Conservation (phyloP, 1,139 yeast genomes). For the Sugiyamaella neomexicana region DNA sequence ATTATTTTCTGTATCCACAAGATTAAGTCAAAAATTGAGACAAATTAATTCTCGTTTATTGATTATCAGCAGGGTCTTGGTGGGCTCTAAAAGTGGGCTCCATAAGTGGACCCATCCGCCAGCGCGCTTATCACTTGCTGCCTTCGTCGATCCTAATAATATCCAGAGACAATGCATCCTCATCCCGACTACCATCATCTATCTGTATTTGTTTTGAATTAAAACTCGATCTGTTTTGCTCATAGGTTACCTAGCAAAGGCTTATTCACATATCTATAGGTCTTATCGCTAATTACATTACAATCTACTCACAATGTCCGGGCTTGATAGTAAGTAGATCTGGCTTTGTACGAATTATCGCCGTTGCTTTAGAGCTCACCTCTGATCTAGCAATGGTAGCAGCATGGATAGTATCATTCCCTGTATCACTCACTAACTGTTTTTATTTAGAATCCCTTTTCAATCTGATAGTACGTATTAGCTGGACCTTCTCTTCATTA, state of each 20-base stretch:
- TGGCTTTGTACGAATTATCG: background rate
- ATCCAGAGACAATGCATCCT: background rate
- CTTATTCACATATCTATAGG: background rate
- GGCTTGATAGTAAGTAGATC: constrained; percentile 47
- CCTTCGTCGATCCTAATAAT: constrained; percentile 2
- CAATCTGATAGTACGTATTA: constrained; percentile 21
- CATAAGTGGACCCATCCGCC: background rate
- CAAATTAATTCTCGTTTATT: too few relatives aligned
- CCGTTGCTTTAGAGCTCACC: background rate
- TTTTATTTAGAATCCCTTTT: constrained; percentile 11
- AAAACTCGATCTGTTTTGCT: too few relatives aligned
- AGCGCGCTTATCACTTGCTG: background rate
- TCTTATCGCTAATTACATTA: background rate
- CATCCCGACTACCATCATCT: background rate
- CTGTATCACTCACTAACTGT: constrained; percentile 1
- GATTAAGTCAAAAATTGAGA: too few relatives aligned
- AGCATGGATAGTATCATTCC: background rate
- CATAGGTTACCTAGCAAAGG: background rate
- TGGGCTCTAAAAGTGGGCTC: background rate
- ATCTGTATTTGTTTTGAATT: background rate
- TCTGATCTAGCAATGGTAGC: background rate
- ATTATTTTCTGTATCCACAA: too few relatives aligned
- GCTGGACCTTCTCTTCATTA: background rate
- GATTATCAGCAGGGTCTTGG: too few relatives aligned
- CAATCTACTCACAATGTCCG: constrained; percentile 44